A percentile compares a stretch with the other conserved stretches of the same genome.
phyloP scores from a whole-genome alignment of 2,329 filamentous ascomycete genomes.

The Xylariaceae sp. region DNA sequence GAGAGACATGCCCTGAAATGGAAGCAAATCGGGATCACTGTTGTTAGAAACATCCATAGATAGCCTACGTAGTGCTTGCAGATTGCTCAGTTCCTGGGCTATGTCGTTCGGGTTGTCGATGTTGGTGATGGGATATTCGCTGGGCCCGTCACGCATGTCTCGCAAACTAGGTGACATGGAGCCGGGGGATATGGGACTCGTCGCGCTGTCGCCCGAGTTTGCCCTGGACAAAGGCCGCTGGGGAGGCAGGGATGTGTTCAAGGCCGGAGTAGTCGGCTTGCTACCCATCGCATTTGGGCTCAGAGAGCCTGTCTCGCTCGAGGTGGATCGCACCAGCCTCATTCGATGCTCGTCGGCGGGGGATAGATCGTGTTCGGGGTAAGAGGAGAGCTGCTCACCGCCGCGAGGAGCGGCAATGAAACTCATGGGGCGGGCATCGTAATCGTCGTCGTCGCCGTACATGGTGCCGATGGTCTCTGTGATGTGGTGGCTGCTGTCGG shows the following conservation, averaged over 20 bases:
- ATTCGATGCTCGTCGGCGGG: constrained; percentile 39
- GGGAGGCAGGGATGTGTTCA: constrained; percentile 29
- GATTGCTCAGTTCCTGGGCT: constrained; percentile 85
- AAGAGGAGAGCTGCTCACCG: constrained; percentile 46
- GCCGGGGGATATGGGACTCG: constrained; percentile 27
- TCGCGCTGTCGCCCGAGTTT: constrained; percentile 35
- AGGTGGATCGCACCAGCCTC: constrained; percentile 42
- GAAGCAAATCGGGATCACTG: constrained; percentile 70
- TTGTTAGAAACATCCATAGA: constrained; percentile 86
- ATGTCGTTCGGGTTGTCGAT: constrained; percentile 87
- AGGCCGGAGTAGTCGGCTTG: constrained; percentile 39
- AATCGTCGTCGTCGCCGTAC: constrained; percentile 73
- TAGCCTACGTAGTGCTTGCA: constrained; percentile 85
- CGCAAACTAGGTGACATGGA: constrained; percentile 51
- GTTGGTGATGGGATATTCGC: constrained; percentile 80
- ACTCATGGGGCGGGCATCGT: constrained; percentile 62
- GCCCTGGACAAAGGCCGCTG: constrained; percentile 33
- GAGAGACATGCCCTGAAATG: constrained; percentile 60
- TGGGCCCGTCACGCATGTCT: constrained; percentile 59
- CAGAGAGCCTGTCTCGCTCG: constrained; percentile 30
- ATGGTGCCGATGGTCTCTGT: constrained; percentile 90
- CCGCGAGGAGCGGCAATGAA: constrained; percentile 61
- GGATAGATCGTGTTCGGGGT: constrained; percentile 25
- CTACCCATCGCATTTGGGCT: constrained; percentile 39
- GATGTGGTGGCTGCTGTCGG: constrained; percentile 88